A percentile compares a stretch with the other conserved stretches of the same genome.
Conservation (phyloP, 2,329 filamentous ascomycete genomes). For the Verticillium dahliae region DNA sequence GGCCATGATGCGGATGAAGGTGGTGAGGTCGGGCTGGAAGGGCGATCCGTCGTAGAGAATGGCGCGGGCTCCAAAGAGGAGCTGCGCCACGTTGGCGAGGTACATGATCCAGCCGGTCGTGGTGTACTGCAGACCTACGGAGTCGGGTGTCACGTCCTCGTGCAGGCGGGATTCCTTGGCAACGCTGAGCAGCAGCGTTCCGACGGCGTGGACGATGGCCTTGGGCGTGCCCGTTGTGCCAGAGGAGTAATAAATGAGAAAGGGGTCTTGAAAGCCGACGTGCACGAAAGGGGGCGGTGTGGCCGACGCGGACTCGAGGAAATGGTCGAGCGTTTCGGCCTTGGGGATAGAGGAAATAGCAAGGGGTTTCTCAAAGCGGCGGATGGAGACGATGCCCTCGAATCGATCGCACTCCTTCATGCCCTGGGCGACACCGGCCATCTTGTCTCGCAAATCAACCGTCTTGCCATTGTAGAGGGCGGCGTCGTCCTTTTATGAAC, state of each 20-base stretch:
- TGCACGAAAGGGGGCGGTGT: slow-evolving; percentile 46
- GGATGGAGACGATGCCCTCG: slow-evolving; percentile 61
- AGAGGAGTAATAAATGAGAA: slow-evolving; percentile 71
- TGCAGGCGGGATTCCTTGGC: slow-evolving; percentile 54
- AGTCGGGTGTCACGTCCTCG: slow-evolving; percentile 30
- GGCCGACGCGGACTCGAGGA: slow-evolving; percentile 28
- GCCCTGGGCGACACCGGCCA: slow-evolving; percentile 58
- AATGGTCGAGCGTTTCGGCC: slow-evolving; percentile 36
- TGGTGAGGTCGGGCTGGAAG: slow-evolving; percentile 61
- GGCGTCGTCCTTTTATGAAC: slow-evolving; percentile 73
- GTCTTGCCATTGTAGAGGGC: slow-evolving; percentile 74
- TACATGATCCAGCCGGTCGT: slow-evolving; percentile 91
- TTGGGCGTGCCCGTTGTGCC: slow-evolving; percentile 82
- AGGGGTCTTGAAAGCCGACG: slow-evolving; percentile 66
- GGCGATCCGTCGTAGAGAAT: slow-evolving; percentile 82
- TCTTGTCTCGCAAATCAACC: slow-evolving; percentile 66
- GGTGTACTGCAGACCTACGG: slow-evolving; percentile 47
- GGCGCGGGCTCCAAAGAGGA: slow-evolving; percentile 53
- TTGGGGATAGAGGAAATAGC: slow-evolving; percentile 48
- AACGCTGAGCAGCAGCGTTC: slow-evolving; percentile 50
- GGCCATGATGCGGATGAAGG: slow-evolving; percentile 56
- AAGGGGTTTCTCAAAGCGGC: slow-evolving; percentile 55
- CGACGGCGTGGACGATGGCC: slow-evolving; percentile 74
- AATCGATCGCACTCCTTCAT: slow-evolving; percentile 57
- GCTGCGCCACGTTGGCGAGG: slow-evolving; percentile 49